Base-by-base conservation (phyloP, 768 basidiomycete genomes). In the Flagelloscypha sp. region DNA sequence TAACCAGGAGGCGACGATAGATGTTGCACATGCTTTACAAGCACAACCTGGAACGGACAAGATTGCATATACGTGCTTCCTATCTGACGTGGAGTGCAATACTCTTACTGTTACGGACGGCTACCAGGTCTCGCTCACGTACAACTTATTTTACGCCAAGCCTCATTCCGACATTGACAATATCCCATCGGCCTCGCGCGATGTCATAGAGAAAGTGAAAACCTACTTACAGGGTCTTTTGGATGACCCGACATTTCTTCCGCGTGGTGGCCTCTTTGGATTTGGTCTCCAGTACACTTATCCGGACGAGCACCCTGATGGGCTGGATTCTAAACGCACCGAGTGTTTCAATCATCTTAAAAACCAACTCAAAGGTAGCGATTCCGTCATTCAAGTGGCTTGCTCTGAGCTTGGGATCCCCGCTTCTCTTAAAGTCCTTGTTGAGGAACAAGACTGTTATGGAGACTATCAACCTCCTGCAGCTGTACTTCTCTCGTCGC, bases 41-140 rank as follows among this genome's bases (percentile, higher is more conserved):
- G 24, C 38, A 31, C 27, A 20, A 25, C 10, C 38, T 3, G 22
- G 28, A 17, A 20, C 40, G n/a, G 47, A 63, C 6, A 57, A 53
- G 6, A 12, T 63, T n/a, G 58, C 50, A 10, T 70, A 62, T 50
- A 46, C 51, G 20, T 60, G 63, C 6, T 67, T 70, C 42, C 67
- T 56, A 47, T 53, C 59, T 22, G 66, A 69, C 30, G 48, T 67
- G 39, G 60, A 68, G 36, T 63, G 66, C 40, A 66, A 70, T 37
- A 63, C 69, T 29, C 23, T 53, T n/a, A 54, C 50, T 3, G 62
- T 70, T 34, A 53, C 22, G 7, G 55, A 57, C 2, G 68, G 69
- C 1, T 48, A 59, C 24, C 59, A 69, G 2, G 53, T 70, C 18
- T 70, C 62, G 1, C 27, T 70, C 33, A 62, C 66, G 1, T 65